Conservation (phyloP, 805 yeast species). For the Wickerhamiella azyma region DNA sequence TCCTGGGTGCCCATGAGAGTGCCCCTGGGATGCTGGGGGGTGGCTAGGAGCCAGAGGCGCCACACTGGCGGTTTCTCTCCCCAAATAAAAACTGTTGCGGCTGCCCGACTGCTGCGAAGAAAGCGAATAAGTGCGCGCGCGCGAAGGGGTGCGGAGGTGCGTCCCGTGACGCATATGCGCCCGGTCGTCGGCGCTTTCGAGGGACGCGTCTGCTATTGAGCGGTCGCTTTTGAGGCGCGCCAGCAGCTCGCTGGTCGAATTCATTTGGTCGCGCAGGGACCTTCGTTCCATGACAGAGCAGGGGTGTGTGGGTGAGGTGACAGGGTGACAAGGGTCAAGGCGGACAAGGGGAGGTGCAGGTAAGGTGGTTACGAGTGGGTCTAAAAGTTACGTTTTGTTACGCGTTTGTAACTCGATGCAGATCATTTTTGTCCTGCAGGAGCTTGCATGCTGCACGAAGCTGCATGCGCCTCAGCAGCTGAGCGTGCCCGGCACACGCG, state of each 20-base stretch:
- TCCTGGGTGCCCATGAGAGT: not conserved
- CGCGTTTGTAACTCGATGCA: no score
- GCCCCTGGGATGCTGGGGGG: no score
- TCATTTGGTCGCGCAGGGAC: conserved; percentile 4
- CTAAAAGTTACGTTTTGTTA: no score
- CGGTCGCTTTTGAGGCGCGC: not conserved
- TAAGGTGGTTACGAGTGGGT: no score
- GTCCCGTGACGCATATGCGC: not conserved
- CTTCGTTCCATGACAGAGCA: conserved; percentile 5
- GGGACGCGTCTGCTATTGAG: conserved; percentile 1
- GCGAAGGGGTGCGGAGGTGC: not conserved
- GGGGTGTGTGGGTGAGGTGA: not conserved
- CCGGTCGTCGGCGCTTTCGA: not conserved
- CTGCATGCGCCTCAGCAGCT: no score
- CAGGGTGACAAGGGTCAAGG: not conserved
- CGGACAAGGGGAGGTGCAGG: not conserved
- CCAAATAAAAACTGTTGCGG: not conserved
- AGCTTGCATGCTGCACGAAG: no score
- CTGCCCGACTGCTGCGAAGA: not conserved
- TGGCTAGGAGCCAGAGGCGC: no score
- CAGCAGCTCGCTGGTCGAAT: conserved; percentile 1
- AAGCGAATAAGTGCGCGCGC: not conserved
- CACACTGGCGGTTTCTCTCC: no score
- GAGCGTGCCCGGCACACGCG: no score
- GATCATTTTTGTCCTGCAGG: no score